Evolutionary conservation across 768 basidiomycete genomes (phyloP).

Genomic region (Suillus fuscotomentosus): DNA sequence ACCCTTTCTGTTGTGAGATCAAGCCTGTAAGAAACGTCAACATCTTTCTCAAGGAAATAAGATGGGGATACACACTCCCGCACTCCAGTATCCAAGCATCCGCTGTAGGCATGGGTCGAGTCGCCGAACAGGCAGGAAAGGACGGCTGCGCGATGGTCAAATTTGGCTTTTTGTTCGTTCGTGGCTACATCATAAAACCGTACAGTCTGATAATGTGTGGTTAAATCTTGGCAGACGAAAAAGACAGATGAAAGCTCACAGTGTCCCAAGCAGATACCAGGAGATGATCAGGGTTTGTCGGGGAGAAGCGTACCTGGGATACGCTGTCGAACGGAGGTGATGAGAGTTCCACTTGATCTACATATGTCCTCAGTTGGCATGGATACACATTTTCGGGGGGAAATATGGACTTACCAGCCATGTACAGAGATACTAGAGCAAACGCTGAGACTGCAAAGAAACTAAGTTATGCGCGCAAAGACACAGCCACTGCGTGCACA

Average conservation of each 20-base stretch:
- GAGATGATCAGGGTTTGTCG: constrained; percentile 72
- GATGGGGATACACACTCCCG: constrained; percentile 57
- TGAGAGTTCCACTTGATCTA: constrained; percentile 44
- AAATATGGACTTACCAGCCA: background rate
- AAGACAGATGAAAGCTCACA: constrained; percentile 29
- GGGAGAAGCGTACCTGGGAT: constrained; percentile 78
- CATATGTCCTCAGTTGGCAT: background rate
- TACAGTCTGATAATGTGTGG: constrained; percentile 51
- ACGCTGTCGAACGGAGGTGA: constrained; percentile 86
- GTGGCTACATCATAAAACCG: constrained; percentile 51
- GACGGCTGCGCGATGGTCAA: constrained; percentile 86
- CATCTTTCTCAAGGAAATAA: background rate
- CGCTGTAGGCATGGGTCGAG: constrained; percentile 70
- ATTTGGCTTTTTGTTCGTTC: constrained; percentile 74
- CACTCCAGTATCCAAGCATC: constrained; percentile 82
- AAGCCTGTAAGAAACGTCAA: constrained; percentile 45
- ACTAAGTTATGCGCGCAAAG: background rate
- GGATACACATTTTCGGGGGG: background rate
- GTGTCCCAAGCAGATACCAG: constrained; percentile 93
- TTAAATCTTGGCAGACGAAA: constrained; percentile 33
- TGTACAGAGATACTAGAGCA: background rate
- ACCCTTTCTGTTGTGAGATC: constrained; percentile 75
- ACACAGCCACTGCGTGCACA: background rate
- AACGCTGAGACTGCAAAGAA: background rate
- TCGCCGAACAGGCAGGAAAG: constrained; percentile 79